Evolutionary conservation across 805 yeast species (phyloP).

Genomic region (Hanseniaspora vineae): DNA sequence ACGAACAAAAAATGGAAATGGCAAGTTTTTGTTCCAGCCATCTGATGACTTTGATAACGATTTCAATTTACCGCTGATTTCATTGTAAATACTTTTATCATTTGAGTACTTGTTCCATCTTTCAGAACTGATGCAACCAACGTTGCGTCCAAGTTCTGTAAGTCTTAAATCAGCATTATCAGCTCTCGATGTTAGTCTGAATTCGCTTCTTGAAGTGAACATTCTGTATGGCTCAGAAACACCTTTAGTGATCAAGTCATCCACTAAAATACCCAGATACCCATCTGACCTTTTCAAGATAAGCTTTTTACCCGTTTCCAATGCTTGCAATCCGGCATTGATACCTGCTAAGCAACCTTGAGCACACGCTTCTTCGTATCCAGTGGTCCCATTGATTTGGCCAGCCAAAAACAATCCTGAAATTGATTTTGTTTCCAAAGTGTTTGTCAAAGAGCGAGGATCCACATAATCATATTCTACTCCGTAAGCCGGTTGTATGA

Average conservation of each 20-base stretch:
- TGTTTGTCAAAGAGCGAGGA: constrained; percentile 69
- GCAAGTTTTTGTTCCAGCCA: constrained; percentile 46
- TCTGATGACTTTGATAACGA: constrained; percentile 36
- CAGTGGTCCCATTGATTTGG: constrained; percentile 97
- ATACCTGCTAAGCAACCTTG: constrained; percentile 95
- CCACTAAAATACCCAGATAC: constrained; percentile 82
- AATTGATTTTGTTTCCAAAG: constrained; percentile 71
- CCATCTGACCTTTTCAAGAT: constrained; percentile 67
- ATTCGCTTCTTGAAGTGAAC: constrained; percentile 95
- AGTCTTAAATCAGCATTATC: constrained; percentile 89
- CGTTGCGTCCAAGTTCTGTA: constrained; percentile 50
- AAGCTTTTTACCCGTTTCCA: constrained; percentile 30
- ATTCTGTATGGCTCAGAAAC: constrained; percentile 94
- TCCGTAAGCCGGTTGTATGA: constrained; percentile 96
- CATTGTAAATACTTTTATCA: constrained; percentile 34
- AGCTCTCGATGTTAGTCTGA: constrained; percentile 76
- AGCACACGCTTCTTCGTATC: constrained; percentile 97
- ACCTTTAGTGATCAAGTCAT: constrained; percentile 89
- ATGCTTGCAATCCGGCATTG: constrained; percentile 63
- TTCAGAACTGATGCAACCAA: constrained; percentile 53
- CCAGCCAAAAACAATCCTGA: constrained; percentile 83
- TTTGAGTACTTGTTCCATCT: constrained; percentile 38
- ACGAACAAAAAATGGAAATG: constrained; percentile 32
- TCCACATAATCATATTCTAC: constrained; percentile 96
- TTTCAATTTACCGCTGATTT: constrained; percentile 33